phyloP scores from a whole-genome alignment of 495 filamentous ascomycete genomes.

The Aspergillus carlsbadensis region DNA sequence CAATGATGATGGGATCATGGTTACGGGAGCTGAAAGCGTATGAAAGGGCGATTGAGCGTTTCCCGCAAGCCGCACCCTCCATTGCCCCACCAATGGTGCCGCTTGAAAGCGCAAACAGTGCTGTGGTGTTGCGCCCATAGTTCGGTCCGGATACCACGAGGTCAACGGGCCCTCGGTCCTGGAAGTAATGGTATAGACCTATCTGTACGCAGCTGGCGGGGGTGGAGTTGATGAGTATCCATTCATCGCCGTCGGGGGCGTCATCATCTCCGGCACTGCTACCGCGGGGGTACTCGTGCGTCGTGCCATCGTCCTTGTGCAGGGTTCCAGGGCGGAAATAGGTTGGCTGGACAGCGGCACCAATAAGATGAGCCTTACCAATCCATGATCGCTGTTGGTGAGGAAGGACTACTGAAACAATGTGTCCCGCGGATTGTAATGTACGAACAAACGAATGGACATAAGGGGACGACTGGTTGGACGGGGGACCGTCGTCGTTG shows the following conservation, averaged over 20 bases:
- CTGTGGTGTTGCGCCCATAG: conserved; percentile 91
- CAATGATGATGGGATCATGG: conserved; percentile 77
- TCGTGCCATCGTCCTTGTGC: conserved; percentile 66
- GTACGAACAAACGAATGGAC: conserved; percentile 79
- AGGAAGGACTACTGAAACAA: conserved; percentile 85
- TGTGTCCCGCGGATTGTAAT: conserved; percentile 75
- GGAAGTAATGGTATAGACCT: conserved; percentile 83
- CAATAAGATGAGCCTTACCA: conserved; percentile 92
- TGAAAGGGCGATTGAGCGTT: conserved; percentile 74
- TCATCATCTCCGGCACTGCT: conserved; percentile 62
- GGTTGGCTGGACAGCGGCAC: conserved; percentile 78
- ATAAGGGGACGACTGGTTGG: conserved; percentile 86
- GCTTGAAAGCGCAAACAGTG: conserved; percentile 83
- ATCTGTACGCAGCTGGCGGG: conserved; percentile 89
- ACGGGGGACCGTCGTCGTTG: conserved; percentile 97
- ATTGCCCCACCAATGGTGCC: conserved; percentile 90
- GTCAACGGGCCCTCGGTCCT: conserved; percentile 74
- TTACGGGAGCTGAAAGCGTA: conserved; percentile 83
- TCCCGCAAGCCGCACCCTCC: conserved; percentile 83
- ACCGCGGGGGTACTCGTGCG: conserved; percentile 52
- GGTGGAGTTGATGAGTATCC: conserved; percentile 87
- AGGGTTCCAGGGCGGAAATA: conserved; percentile 76
- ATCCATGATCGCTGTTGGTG: conserved; percentile 96
- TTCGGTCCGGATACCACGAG: conserved; percentile 90
- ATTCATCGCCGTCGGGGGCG: conserved; percentile 70